phyloP scores from a whole-genome alignment of 78 protist species.

The Mantamonas sphyraenae region DNA sequence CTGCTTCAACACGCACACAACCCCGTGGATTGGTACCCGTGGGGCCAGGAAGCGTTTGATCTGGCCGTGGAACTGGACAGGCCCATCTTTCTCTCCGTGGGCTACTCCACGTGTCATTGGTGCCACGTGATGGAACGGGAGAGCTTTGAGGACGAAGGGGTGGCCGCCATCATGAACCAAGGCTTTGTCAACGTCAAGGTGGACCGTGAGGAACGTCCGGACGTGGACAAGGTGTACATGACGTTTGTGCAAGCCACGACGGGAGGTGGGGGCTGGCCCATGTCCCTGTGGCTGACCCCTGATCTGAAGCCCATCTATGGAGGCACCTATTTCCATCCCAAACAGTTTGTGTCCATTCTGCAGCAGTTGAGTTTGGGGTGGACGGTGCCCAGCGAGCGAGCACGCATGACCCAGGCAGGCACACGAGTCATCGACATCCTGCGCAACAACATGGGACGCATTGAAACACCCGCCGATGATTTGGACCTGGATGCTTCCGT shows the following conservation, averaged over 20 bases:
- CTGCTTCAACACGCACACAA: slow-evolving; percentile 38
- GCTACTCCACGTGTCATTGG: slow-evolving; percentile 76
- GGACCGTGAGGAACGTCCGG: slow-evolving; percentile 79
- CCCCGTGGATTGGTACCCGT: slow-evolving; percentile 55
- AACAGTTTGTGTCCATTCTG: too few relatives aligned
- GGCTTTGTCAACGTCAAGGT: slow-evolving; percentile 69
- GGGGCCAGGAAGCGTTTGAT: slow-evolving; percentile 66
- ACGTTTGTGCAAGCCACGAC: slow-evolving; percentile 40
- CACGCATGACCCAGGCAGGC: neutral
- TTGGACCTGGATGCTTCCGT: too few relatives aligned
- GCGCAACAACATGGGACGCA: too few relatives aligned
- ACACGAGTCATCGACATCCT: too few relatives aligned
- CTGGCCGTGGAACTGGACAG: slow-evolving; percentile 29
- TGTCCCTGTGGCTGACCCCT: slow-evolving; percentile 70
- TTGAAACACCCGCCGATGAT: too few relatives aligned
- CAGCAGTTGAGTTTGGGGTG: too few relatives aligned
- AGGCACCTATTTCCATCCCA: slow-evolving; percentile 67
- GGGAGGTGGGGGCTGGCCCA: slow-evolving; percentile 81
- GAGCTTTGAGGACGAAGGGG: slow-evolving; percentile 42
- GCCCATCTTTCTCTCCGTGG: slow-evolving; percentile 65
- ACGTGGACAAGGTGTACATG: slow-evolving; percentile 59
- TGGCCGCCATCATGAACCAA: slow-evolving; percentile 68
- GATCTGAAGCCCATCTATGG: slow-evolving; percentile 56
- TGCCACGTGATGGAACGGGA: slow-evolving; percentile 77
- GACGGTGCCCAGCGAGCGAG: slow-evolving; percentile 2